phyloP scores from a whole-genome alignment of 805 yeast species.

The Suhomyces sp. region DNA sequence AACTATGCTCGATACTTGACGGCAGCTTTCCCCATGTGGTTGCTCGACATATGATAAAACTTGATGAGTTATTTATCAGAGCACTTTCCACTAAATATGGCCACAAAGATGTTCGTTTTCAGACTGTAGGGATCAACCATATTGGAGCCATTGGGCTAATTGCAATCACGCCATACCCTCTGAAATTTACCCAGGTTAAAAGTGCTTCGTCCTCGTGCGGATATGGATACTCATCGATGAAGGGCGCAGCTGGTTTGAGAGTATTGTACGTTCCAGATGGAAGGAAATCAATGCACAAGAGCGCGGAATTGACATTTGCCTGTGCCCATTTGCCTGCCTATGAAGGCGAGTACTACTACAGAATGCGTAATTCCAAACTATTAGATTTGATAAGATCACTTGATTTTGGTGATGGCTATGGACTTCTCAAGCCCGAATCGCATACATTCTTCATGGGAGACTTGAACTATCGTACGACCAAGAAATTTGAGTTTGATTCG shows the following conservation, averaged over 20 bases:
- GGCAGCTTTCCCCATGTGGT: constrained; percentile 45
- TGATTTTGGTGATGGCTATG: constrained; percentile 56
- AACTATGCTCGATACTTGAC: constrained; percentile 54
- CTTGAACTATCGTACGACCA: constrained; percentile 67
- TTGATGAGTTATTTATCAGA: constrained; percentile 34
- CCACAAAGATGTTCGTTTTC: constrained; percentile 29
- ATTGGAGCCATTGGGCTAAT: constrained; percentile 60
- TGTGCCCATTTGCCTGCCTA: constrained; percentile 74
- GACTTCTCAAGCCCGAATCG: constrained; percentile 46
- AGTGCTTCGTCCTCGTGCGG: constrained; percentile 52
- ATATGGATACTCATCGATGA: constrained; percentile 55
- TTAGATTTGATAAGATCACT: constrained; percentile 48
- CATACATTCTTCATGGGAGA: constrained; percentile 83
- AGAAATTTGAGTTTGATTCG: constrained; percentile 12
- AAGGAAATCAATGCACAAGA: constrained; percentile 12
- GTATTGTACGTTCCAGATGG: constrained; percentile 30
- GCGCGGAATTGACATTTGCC: constrained; percentile 56
- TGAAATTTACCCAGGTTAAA: constrained; percentile 25
- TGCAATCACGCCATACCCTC: constrained; percentile 43
- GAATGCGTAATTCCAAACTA: constrained; percentile 53
- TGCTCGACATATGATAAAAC: constrained; percentile 30
- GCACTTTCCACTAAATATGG: constrained; percentile 36
- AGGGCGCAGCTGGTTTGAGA: constrained; percentile 71
- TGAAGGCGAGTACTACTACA: constrained; percentile 55
- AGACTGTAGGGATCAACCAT: constrained; percentile 42